Evolutionary conservation across 164 flowering plant genomes (phyloP).

Genomic region (Aristolochia californica): DNA sequence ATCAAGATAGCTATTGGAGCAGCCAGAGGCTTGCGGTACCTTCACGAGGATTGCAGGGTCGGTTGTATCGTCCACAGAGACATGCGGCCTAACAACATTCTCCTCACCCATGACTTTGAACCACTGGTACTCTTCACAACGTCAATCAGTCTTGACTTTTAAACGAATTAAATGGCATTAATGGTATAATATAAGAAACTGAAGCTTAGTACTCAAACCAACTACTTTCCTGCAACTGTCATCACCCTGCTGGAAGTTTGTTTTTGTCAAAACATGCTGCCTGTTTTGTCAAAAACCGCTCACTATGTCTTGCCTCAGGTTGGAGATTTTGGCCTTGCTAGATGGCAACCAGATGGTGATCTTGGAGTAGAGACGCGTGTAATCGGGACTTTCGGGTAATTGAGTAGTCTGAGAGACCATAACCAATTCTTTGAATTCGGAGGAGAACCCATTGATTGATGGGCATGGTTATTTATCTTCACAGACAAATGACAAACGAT

Average conservation of each 20-base stretch:
- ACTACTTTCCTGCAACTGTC: no score
- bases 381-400: slow-evolving; percentile 64
- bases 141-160: no score
- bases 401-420: not conserved
- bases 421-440: not conserved
- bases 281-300: no score
- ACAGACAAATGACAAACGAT: not conserved
- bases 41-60: slow-evolving; percentile 93
- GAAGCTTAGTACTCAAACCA: no score
- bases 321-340: slow-evolving; percentile 81
- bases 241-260: no score
- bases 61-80: slow-evolving; percentile 85
- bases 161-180: no score
- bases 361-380: slow-evolving; percentile 28
- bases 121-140: slow-evolving; percentile 44
- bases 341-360: slow-evolving; percentile 49
- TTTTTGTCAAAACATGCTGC: no score
- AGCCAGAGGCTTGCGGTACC: slow-evolving; percentile 82
- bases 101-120: slow-evolving; percentile 82
- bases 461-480: not conserved
- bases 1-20: slow-evolving; percentile 71
- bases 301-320: slow-evolving; percentile 27
- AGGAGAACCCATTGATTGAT: not conserved
- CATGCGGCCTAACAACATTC: slow-evolving; percentile 70
- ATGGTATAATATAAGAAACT: no score